Evolutionary conservation across 208 protist genomes (phyloP).

Genomic region (Eutreptiella sp.): DNA sequence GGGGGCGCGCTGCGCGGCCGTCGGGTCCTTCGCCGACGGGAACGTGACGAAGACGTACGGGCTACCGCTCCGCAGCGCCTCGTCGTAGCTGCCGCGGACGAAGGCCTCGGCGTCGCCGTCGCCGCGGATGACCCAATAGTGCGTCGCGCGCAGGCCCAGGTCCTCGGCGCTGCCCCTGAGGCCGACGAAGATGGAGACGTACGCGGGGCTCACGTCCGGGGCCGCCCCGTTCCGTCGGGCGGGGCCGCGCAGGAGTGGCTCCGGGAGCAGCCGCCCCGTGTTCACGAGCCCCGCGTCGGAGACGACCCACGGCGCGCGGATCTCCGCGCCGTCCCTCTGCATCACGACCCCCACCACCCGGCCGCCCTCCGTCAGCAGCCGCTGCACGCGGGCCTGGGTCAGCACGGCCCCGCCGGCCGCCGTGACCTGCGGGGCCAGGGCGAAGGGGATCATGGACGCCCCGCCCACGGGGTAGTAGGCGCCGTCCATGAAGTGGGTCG

Average conservation of each 20-base stretch:
- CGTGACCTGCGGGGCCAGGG: not conserved
- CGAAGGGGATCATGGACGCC: not conserved
- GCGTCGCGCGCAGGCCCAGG: not conserved
- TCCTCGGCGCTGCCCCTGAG: not conserved
- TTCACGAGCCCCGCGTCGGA: slow-evolving; percentile 10
- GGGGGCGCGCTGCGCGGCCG: too few relatives aligned
- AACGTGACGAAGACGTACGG: not conserved
- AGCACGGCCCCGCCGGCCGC: slow-evolving; percentile 17
- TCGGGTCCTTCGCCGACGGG: not conserved
- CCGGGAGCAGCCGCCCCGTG: not conserved
- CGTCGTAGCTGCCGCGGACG: not conserved
- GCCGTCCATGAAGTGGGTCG: slow-evolving; percentile 12
- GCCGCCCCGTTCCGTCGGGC: not conserved
- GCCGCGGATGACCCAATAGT: not conserved
- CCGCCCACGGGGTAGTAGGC: slow-evolving; percentile 20
- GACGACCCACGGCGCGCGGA: not conserved
- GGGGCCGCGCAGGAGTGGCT: not conserved
- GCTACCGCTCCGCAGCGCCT: not conserved
- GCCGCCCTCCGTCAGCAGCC: slow-evolving; percentile 18
- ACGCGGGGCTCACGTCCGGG: not conserved
- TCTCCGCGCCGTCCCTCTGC: not conserved
- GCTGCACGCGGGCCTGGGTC: not conserved
- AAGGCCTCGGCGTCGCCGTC: not conserved
- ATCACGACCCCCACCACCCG: not conserved
- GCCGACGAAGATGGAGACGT: slow-evolving; percentile 3